phyloP scores from a whole-genome alignment of 192 early-diverging fungal species.

The Entomortierella beljakovae region DNA sequence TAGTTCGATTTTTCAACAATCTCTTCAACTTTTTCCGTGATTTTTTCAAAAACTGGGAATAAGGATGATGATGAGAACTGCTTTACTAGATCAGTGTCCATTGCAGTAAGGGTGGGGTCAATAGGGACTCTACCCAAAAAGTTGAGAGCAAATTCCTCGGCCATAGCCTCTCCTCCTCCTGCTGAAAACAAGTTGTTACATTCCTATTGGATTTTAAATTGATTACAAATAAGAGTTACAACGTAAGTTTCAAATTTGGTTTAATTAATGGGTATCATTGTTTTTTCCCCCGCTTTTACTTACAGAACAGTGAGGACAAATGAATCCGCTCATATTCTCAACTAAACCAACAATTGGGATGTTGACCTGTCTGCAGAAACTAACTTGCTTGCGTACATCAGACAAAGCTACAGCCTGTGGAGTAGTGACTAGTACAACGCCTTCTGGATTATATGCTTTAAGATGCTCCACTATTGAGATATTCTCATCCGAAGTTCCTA shows the following conservation, averaged over 20 bases:
- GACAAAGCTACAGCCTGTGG: constrained; percentile 85
- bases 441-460: constrained; percentile 82
- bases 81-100: constrained; percentile 59
- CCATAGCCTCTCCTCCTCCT: constrained; percentile 93
- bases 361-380: constrained; percentile 90
- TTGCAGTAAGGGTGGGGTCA: constrained; percentile 81
- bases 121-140: constrained; percentile 95
- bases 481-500: constrained; percentile 97
- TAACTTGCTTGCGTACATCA: constrained; percentile 96
- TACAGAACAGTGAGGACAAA: constrained; percentile 87
- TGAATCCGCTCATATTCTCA: constrained; percentile 98
- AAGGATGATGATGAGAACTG: constrained; percentile 63
- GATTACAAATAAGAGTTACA: neutral
- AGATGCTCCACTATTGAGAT: constrained; percentile 92
- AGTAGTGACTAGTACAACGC: constrained; percentile 96
- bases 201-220: constrained; percentile 61
- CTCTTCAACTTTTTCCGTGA: constrained; percentile 57
- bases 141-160: constrained; percentile 82
- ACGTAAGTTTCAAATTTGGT: no score
- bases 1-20: constrained; percentile 32
- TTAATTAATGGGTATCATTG: no score
- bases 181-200: constrained; percentile 93
- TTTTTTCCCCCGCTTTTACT: no score
- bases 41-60: constrained; percentile 64
- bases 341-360: constrained; percentile 90